Conservation (phyloP, 495 filamentous ascomycete genomes). For the Wilcoxina mikolae region DNA sequence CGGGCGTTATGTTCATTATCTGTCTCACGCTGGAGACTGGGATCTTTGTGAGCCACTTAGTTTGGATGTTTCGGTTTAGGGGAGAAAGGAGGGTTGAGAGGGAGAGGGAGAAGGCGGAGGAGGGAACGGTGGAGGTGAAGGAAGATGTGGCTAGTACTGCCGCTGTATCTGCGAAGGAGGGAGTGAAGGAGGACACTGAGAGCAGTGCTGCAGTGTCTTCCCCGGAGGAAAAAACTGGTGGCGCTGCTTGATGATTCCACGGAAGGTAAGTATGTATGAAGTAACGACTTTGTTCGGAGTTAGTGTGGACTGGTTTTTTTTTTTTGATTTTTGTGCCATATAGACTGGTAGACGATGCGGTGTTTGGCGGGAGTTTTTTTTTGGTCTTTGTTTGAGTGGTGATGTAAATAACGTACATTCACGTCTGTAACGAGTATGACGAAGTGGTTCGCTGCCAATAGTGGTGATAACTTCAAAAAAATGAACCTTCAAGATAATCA, state of each 20-base stretch:
- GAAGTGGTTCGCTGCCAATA: too few species aligned
- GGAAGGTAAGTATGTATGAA: constrained; percentile 17
- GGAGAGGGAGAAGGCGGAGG: constrained; percentile 40
- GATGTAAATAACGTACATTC: too few species aligned
- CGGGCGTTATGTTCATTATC: constrained; percentile 53
- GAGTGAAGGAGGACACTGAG: not conserved
- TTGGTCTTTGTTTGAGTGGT: too few species aligned
- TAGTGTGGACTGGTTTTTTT: not conserved
- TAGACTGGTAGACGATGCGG: too few species aligned
- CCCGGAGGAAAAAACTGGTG: too few species aligned
- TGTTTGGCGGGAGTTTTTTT: too few species aligned
- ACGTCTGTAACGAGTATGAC: too few species aligned
- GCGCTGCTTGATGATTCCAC: too few species aligned
- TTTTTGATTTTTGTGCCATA: not conserved
- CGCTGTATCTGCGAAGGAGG: not conserved
- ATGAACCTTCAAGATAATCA: too few species aligned
- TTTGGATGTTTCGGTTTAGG: constrained; percentile 50
- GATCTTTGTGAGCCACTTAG: constrained; percentile 48
- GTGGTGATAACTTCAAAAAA: too few species aligned
- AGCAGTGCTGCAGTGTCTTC: too few species aligned
- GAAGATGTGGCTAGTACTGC: constrained; percentile 6
- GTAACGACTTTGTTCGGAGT: constrained; percentile 4
- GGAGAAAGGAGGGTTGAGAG: constrained; percentile 44
- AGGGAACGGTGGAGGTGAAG: constrained; percentile 34
- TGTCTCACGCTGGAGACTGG: constrained; percentile 53